phyloP scores from a whole-genome alignment of 2,329 filamentous ascomycete genomes.

The Paraphoma chrysanthemicola region DNA sequence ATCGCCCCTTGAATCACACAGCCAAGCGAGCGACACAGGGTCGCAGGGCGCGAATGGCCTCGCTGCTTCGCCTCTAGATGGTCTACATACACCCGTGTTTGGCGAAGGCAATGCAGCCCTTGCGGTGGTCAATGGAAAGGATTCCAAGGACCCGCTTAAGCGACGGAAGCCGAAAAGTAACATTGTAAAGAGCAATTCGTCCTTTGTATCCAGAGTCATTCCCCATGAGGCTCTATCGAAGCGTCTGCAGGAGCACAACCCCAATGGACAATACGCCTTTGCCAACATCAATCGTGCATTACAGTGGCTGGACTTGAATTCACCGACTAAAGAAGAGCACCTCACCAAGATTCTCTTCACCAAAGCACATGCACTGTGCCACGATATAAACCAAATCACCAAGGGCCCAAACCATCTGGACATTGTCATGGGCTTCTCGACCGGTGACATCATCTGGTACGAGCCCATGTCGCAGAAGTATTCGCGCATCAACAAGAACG shows the following conservation, averaged over 20 bases:
- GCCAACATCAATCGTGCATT: constrained; percentile 95
- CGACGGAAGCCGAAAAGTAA: constrained; percentile 96
- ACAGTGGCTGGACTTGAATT: constrained; percentile 92
- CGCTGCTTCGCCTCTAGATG: constrained; percentile 37
- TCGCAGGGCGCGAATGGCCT: constrained; percentile 50
- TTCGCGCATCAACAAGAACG: constrained; percentile 95
- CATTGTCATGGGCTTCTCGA: constrained; percentile 93
- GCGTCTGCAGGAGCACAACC: constrained; percentile 77
- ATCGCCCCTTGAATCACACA: constrained; percentile 51
- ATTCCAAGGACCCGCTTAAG: constrained; percentile 71
- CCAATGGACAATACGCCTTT: constrained; percentile 86
- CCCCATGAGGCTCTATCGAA: constrained; percentile 83
- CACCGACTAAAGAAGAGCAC: constrained; percentile 81
- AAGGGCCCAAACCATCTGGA: constrained; percentile 84
- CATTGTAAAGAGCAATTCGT: constrained; percentile 97
- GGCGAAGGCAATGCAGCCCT: constrained; percentile 85
- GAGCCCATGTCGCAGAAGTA: constrained; percentile 97
- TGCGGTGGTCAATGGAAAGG: constrained; percentile 66
- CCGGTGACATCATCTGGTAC: constrained; percentile 97
- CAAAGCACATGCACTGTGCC: constrained; percentile 92
- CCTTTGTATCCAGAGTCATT: constrained; percentile 96
- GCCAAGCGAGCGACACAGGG: constrained; percentile 54
- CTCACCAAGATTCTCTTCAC: constrained; percentile 96
- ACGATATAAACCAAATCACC: constrained; percentile 86
- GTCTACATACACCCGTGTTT: constrained; percentile 68